Evolutionary conservation across 805 yeast genomes (phyloP), one percentile per base, ranked within the genome.

Genomic region (Citeromyces matritensis): DNA sequence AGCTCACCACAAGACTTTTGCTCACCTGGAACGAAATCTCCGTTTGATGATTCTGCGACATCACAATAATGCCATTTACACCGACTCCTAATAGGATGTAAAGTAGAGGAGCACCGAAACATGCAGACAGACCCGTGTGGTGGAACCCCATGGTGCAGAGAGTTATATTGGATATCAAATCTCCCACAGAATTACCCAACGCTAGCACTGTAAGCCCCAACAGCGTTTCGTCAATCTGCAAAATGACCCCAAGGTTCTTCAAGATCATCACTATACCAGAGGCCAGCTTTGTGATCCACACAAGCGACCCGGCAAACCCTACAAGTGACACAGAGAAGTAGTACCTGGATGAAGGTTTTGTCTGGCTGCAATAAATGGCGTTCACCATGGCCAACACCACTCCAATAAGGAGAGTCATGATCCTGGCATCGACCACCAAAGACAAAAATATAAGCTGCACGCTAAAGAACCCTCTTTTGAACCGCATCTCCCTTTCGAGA

Each of bases 81-180:
- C 76, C 76, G 13, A 69, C 51, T 2, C 75, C 76, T 12, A 67
- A 44, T 36, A 68, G 45, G 6, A 65, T 58, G 27, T 64, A 53
- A 9, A 69, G 41, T 9, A 69, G 45, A 0, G 73, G 73, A 1
- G 75, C 63, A 1, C 76, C 75, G 35, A 68, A 53, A 39, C 74
- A 67, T 1, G 75, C 60, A 39, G 63, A 63, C 6, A 69, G 44
- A 0, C 73, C 74, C 8, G 59, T 59, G 6, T 59, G 41, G 6
- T 69, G 59, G 9, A 49, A 35, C 1, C 57, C 59, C 6, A 51
- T 32, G 3, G 46, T 46, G 2, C 58, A 43, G 9, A 69, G 45
- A 6, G 73, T 62, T 3, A 57, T 42, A 37, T 69, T 66, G n/a
- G 71, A 60, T 21, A 68, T 54, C 24, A 68, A 44, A 39, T 69